Base-by-base conservation (phyloP, 805 yeast species). In the Lachancea sp. region DNA sequence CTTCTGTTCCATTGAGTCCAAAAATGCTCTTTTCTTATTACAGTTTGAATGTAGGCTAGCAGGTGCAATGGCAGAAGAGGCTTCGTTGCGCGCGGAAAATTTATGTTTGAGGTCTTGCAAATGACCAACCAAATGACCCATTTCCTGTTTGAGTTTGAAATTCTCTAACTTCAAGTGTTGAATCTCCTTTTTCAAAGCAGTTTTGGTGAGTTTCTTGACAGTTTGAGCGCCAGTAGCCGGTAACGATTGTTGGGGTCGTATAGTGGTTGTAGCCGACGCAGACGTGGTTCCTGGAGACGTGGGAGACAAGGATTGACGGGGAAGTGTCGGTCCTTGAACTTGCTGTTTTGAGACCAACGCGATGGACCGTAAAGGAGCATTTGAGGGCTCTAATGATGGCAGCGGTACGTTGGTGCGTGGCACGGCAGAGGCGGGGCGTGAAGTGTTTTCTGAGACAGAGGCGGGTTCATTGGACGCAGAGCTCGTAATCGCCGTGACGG, bases 61-160 rank as follows among this genome's bases (percentile, higher is more conserved):
- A 9, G 45, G 29, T 12, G 32, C 19, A 12, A 19, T 22, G 22
- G 36, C 35, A 6, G 37, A 32, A 13, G 35, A 32, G 10, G 13
- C 18, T n/a, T 36, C 18, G 31, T 25, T 36, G 7, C 22, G 16
- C 22, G 25, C 6, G 31, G 31, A 15, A n/a, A 42, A 52, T 26
- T 47, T 51, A 18, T 49, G 51, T 38, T 57, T 57, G 44, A 57
- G 42, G n/a, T 49, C 53, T 37, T 57, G 62, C 35, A 57, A 41
- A 32, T 44, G 52, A 16, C 58, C 58, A 5, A 56, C 58, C 27
- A 58, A 42, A 30, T 49, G 54, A 12, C 55, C 52, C 36, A 58
- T 46, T 32, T 58, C 59, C 40, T 52, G 48, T 44, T 58, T 58
- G 44, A 58, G 48, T 39, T 54, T 46, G 27, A 47, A 54, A 41